These are phyloP conservation scores for Colletotrichum magnum DNA, from an alignment of 2,329 filamentous ascomycete genomes.

Conservation along the genomic window DNA sequence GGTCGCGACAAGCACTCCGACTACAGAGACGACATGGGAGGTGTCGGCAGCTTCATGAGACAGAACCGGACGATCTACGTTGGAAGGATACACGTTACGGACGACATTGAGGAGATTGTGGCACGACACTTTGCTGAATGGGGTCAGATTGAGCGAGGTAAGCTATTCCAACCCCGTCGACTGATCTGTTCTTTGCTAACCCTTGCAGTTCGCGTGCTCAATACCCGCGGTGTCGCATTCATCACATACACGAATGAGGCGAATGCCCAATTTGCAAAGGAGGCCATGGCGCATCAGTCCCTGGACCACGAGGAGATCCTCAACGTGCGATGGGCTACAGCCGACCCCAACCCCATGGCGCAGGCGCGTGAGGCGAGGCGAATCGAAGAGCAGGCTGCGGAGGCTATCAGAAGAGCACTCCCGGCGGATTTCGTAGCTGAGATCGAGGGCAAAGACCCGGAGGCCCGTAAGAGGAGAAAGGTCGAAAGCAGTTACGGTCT, in stretches of 20 bases:
- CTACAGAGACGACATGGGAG: constrained; percentile 98
- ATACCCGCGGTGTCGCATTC: constrained; percentile 91
- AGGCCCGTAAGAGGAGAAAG: constrained; percentile 88
- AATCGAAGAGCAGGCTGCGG: constrained; percentile 96
- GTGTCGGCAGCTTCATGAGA: constrained; percentile 92
- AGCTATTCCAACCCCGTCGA: constrained; percentile 40
- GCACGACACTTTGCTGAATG: constrained; percentile 96
- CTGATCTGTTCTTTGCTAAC: too few relatives aligned
- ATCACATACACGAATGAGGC: constrained; percentile 92
- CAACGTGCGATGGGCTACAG: constrained; percentile 97
- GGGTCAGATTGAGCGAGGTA: constrained; percentile 88
- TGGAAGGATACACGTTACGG: constrained; percentile 92
- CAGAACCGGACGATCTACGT: constrained; percentile 96
- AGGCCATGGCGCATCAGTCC: constrained; percentile 95
- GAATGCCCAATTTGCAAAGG: constrained; percentile 85
- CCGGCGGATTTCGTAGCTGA: constrained; percentile 93
- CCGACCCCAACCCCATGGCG: constrained; percentile 94
- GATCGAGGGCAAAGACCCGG: constrained; percentile 91
- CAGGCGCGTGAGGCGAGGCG: constrained; percentile 90
- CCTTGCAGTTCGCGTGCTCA: constrained; percentile 79
- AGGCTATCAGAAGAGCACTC: constrained; percentile 89
- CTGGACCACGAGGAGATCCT: constrained; percentile 93
- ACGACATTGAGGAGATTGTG: constrained; percentile 97
- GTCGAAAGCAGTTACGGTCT: constrained; percentile 91
- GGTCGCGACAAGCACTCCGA: constrained; percentile 93